These are phyloP conservation scores for Penicillium canariense DNA, from an alignment of 495 filamentous ascomycete species.

Conservation along the genomic window DNA sequence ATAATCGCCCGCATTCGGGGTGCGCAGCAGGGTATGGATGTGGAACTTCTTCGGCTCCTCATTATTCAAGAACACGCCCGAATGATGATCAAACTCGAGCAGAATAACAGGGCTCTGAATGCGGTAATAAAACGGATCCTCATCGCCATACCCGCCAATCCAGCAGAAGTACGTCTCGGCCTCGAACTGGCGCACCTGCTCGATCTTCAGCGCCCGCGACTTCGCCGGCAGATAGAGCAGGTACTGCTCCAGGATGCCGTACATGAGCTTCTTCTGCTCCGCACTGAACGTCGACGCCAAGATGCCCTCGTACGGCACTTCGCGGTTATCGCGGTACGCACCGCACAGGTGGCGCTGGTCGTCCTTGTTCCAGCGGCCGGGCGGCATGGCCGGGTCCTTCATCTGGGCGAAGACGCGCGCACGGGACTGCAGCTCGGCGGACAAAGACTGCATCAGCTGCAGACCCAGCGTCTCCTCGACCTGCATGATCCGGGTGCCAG, in stretches of 20 bases:
- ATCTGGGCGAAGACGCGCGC: constrained; percentile 57
- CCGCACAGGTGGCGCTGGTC: constrained; percentile 73
- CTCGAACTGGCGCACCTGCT: constrained; percentile 50
- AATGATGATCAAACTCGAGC: constrained; percentile 78
- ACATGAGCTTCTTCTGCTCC: constrained; percentile 51
- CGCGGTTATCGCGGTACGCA: constrained; percentile 71
- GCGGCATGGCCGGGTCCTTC: constrained; percentile 60
- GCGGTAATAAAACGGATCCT: constrained; percentile 72
- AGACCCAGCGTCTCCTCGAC: constrained; percentile 63
- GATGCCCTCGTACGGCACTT: constrained; percentile 72
- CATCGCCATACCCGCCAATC: constrained; percentile 66
- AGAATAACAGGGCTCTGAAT: constrained; percentile 71
- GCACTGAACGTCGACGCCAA: constrained; percentile 39
- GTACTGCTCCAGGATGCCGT: constrained; percentile 57
- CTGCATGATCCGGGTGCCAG: constrained; percentile 61
- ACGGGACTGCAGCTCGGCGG: constrained; percentile 39
- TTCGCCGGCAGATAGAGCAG: constrained; percentile 59
- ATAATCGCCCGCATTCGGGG: constrained; percentile 74
- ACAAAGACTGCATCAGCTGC: constrained; percentile 64
- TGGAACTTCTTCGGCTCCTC: constrained; percentile 72
- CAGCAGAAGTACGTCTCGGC: constrained; percentile 71
- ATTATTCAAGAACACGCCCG: constrained; percentile 73
- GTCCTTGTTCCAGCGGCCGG: constrained; percentile 69
- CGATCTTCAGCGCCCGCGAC: constrained; percentile 50
- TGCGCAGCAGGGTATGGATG: constrained; percentile 67